A percentile compares a stretch with the other conserved stretches of the same genome.
phyloP scores from a whole-genome alignment of 1,284 basidiomycete genomes.

The Malassezia caprae region DNA sequence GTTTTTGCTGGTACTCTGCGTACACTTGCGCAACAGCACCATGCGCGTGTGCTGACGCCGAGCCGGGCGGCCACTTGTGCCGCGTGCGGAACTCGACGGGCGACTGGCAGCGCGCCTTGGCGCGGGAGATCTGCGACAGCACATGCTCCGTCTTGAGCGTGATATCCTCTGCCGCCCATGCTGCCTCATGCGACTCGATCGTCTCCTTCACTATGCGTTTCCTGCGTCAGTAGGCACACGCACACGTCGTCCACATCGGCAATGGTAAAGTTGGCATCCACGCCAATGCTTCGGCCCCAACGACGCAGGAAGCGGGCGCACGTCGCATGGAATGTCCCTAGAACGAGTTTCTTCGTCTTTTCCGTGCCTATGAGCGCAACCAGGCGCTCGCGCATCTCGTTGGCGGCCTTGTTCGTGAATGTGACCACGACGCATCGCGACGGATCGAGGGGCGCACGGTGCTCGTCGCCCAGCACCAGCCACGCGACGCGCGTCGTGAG shows the following conservation, averaged over 20 bases:
- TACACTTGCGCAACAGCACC: conserved; percentile 53
- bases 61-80: not conserved
- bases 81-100: conserved; percentile 49
- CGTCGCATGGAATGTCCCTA: conserved; percentile 70
- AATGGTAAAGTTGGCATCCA: conserved; percentile 69
- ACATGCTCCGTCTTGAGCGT: conserved; percentile 58
- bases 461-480: conserved; percentile 27
- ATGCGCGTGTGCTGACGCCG: conserved; percentile 12
- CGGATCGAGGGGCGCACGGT: conserved; percentile 21
- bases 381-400: conserved; percentile 72
- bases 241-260: conserved; percentile 63
- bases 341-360: conserved; percentile 56
- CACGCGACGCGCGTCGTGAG: conserved; percentile 41
- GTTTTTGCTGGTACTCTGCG: conserved; percentile 59
- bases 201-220: conserved; percentile 63
- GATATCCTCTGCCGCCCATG: conserved; percentile 51
- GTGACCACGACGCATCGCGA: conserved; percentile 47
- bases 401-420: conserved; percentile 69
- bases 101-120: conserved; percentile 63
- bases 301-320: conserved; percentile 64
- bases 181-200: conserved; percentile 56
- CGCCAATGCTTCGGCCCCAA: conserved; percentile 57
- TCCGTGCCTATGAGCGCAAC: conserved; percentile 62
- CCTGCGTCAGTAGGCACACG: conserved; percentile 7
- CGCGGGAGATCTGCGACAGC: conserved; percentile 63